A percentile compares a stretch with the other conserved stretches of the same genome.
Conservation (phyloP, 306 rosid species). For the Ormosia semicastrata region DNA sequence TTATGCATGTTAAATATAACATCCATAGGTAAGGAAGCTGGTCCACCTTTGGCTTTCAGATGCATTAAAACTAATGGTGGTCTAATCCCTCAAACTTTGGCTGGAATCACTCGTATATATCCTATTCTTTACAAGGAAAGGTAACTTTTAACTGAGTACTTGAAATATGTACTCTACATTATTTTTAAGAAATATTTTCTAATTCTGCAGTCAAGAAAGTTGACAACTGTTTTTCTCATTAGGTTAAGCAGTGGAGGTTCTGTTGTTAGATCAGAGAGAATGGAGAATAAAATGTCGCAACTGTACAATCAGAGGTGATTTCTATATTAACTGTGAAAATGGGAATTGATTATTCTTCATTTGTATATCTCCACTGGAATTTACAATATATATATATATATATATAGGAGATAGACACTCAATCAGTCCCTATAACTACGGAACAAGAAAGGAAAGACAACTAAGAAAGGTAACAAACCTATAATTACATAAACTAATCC, state of each 20-base stretch:
- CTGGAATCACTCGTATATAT: conserved; percentile 74
- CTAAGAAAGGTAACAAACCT: too few species aligned
- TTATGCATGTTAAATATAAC: conserved; percentile 24
- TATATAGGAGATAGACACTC: too few species aligned
- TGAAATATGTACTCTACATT: background rate
- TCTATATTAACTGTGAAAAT: too few species aligned
- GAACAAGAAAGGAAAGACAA: too few species aligned
- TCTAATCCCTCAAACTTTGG: conserved; percentile 75
- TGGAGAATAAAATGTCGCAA: conserved; percentile 62
- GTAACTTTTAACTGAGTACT: conserved; percentile 38
- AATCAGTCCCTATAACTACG: too few species aligned
- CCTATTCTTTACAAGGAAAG: conserved; percentile 88
- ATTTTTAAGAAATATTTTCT: conserved; percentile 9
- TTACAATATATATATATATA: too few species aligned
- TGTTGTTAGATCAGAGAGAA: conserved; percentile 80
- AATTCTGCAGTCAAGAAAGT: conserved; percentile 22
- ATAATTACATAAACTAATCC: too few species aligned
- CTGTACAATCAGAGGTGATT: conserved; percentile 68
- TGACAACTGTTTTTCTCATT: conserved; percentile 11
- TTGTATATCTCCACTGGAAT: too few species aligned
- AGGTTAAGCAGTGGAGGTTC: conserved; percentile 74
- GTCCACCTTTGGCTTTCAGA: conserved; percentile 83
- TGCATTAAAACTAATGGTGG: conserved; percentile 84
- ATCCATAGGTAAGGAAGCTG: conserved; percentile 56
- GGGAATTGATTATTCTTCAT: too few species aligned